A percentile compares a stretch with the other conserved stretches of the same genome.
Evolutionary conservation across 176 grass and related monocot species (phyloP).

Genomic region (Pharus latifolius): DNA sequence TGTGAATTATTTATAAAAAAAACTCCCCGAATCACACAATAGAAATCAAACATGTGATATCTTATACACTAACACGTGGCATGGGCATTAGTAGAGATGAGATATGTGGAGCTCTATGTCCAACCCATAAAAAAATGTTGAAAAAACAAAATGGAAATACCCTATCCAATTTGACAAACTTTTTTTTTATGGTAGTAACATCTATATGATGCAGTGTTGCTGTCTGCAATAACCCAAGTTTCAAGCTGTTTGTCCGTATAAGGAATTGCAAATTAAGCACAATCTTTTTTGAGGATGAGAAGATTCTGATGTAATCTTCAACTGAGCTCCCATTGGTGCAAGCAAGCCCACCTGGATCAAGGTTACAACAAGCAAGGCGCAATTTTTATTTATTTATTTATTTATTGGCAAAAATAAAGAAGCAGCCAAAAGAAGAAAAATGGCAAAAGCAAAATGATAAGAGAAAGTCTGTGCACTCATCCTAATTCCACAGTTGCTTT

Average conservation of each 20-base stretch:
- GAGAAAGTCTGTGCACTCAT: not conserved
- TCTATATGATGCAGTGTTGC: not conserved
- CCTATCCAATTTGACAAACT: no score
- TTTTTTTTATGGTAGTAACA: no score
- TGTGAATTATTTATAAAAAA: no score
- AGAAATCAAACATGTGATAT: no score
- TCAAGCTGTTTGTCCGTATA: not conserved
- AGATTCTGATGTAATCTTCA: constrained; percentile 1
- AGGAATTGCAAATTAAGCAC: not conserved
- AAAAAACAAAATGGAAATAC: no score
- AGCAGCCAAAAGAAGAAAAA: not conserved
- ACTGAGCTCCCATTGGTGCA: constrained; percentile 13
- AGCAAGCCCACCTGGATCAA: constrained; percentile 17
- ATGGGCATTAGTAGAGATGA: no score
- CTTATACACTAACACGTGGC: no score
- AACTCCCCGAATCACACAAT: no score
- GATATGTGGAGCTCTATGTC: no score
- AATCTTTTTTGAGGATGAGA: constrained; percentile 9
- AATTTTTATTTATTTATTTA: not conserved
- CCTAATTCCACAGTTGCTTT: constrained; percentile 5
- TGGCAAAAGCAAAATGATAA: not conserved
- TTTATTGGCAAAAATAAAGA: not conserved
- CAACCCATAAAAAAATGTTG: no score
- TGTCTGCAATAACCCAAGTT: not conserved
- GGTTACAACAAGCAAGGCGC: not conserved